Evolutionary conservation across 73 alveolate species (phyloP).

Genomic region (Symbiodinium pilosum): DNA sequence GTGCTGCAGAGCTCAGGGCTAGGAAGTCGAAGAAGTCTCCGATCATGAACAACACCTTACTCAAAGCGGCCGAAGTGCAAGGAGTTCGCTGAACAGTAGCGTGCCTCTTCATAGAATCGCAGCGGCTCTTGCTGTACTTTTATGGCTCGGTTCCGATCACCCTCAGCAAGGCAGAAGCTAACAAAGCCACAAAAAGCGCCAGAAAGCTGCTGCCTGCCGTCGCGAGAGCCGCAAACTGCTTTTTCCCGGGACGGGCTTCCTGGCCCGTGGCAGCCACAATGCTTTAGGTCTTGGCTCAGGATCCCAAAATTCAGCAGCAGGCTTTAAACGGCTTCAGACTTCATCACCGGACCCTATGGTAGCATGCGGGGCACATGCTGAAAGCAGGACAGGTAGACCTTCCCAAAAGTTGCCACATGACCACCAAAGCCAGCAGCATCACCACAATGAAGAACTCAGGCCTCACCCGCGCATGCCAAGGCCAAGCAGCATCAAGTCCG

Average conservation of each 20-base stretch:
- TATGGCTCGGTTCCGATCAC: conserved; percentile 70
- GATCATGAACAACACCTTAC: conserved; percentile 19
- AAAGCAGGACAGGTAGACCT: background rate
- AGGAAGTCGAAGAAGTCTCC: conserved; percentile 58
- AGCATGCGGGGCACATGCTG: background rate
- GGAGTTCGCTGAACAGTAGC: too few species aligned
- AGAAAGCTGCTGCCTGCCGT: conserved; percentile 48
- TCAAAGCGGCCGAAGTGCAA: background rate
- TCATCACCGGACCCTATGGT: too few species aligned
- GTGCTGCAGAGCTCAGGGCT: background rate
- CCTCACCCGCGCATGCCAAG: background rate
- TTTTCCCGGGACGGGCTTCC: conserved; percentile 44
- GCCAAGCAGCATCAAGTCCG: too few species aligned
- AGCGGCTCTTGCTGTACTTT: conserved; percentile 75
- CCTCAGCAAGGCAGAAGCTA: background rate
- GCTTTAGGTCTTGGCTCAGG: background rate
- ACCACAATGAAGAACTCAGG: background rate
- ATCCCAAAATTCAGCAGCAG: background rate
- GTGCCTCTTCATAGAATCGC: conserved; percentile 62
- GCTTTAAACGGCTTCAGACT: background rate
- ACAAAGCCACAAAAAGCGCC: background rate
- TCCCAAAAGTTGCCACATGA: background rate
- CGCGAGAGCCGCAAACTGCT: conserved; percentile 85
- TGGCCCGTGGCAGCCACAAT: background rate
- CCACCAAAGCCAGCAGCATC: background rate